A percentile compares a stretch with the other conserved stretches of the same genome.
Evolutionary conservation across 1,139 yeast species (phyloP).

Genomic region (Casaregolazyma suthepensis): DNA sequence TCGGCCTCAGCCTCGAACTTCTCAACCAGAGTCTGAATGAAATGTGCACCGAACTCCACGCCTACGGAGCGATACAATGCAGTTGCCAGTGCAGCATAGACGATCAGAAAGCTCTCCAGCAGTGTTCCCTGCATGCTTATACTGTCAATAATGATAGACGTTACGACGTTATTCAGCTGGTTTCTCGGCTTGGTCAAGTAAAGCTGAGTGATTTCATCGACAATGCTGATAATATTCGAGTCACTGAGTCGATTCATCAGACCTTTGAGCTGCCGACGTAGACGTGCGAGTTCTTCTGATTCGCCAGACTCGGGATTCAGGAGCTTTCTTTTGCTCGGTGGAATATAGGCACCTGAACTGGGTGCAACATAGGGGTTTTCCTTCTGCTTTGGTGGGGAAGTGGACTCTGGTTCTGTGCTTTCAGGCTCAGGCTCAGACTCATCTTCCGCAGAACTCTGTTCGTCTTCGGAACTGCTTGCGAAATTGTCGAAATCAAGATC

Average conservation of each 20-base stretch:
- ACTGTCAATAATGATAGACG: slow-evolving; percentile 58
- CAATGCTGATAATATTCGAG: slow-evolving; percentile 66
- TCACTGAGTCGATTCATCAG: slow-evolving; percentile 83
- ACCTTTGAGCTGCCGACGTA: slow-evolving; percentile 66
- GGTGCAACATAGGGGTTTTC: slow-evolving; percentile 93
- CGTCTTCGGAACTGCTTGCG: slow-evolving; percentile 24
- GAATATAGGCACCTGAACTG: slow-evolving; percentile 51
- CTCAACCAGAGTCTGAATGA: slow-evolving; percentile 74
- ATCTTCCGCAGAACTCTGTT: slow-evolving; percentile 14
- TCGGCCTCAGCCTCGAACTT: slow-evolving; percentile 38
- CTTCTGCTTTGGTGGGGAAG: slow-evolving; percentile 28
- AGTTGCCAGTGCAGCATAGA: slow-evolving; percentile 72
- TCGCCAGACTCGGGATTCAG: slow-evolving; percentile 25
- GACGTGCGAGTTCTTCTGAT: slow-evolving; percentile 44
- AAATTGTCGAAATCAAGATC: slow-evolving; percentile 62
- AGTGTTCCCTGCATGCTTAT: slow-evolving; percentile 59
- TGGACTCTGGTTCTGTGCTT: slow-evolving; percentile 31
- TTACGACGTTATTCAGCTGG: slow-evolving; percentile 61
- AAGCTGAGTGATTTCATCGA: slow-evolving; percentile 58
- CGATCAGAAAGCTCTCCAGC: slow-evolving; percentile 69
- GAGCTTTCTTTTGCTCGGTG: slow-evolving; percentile 63
- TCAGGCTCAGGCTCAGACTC: slow-evolving; percentile 23
- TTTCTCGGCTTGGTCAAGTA: slow-evolving; percentile 70
- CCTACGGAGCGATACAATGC: slow-evolving; percentile 76
- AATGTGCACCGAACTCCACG: slow-evolving; percentile 82